These are phyloP conservation scores for Trichoderma arundinaceum DNA, from an alignment of 2,329 filamentous ascomycete genomes.

Conservation along the genomic window DNA sequence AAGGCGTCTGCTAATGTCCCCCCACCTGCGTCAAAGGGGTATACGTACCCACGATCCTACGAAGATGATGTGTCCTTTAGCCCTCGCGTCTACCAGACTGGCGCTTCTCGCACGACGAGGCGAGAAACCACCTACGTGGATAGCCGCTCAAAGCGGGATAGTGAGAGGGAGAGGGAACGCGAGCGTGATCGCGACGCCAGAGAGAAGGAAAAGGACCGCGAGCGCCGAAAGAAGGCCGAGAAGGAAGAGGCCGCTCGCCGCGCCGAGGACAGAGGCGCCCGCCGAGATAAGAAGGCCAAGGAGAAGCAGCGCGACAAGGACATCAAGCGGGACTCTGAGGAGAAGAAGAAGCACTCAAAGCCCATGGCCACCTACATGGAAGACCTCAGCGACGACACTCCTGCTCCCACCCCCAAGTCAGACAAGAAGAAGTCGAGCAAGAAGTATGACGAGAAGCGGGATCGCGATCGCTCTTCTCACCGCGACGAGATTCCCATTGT, in stretches of 20 bases:
- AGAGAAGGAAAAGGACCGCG: slow-evolving; percentile 39
- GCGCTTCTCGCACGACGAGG: slow-evolving; percentile 45
- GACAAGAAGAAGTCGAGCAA: slow-evolving; percentile 49
- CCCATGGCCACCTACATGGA: slow-evolving; percentile 43
- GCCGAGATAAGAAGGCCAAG: slow-evolving; percentile 44
- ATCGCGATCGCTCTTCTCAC: slow-evolving; percentile 45
- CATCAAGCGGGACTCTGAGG: slow-evolving; percentile 45
- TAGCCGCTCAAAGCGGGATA: slow-evolving; percentile 52
- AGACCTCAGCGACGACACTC: slow-evolving; percentile 42
- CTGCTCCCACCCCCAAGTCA: slow-evolving; percentile 36
- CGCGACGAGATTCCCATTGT: slow-evolving; percentile 42
- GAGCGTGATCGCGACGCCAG: slow-evolving; percentile 48
- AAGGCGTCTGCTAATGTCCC: slow-evolving; percentile 43
- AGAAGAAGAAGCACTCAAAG: slow-evolving; percentile 46
- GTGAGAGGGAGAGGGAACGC: no score
- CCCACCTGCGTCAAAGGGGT: slow-evolving; percentile 44
- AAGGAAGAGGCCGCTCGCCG: slow-evolving; percentile 38
- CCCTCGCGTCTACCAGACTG: slow-evolving; percentile 52
- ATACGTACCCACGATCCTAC: slow-evolving; percentile 50
- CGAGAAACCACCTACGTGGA: slow-evolving; percentile 57
- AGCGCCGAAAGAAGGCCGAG: slow-evolving; percentile 35
- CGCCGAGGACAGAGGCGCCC: slow-evolving; percentile 42
- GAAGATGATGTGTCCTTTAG: slow-evolving; percentile 53
- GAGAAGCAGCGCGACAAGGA: slow-evolving; percentile 50
- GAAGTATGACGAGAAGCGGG: slow-evolving; percentile 48